Evolutionary conservation across 2,329 filamentous ascomycete genomes (phyloP).

Genomic region (Parasarocladium wereldwijsianum): DNA sequence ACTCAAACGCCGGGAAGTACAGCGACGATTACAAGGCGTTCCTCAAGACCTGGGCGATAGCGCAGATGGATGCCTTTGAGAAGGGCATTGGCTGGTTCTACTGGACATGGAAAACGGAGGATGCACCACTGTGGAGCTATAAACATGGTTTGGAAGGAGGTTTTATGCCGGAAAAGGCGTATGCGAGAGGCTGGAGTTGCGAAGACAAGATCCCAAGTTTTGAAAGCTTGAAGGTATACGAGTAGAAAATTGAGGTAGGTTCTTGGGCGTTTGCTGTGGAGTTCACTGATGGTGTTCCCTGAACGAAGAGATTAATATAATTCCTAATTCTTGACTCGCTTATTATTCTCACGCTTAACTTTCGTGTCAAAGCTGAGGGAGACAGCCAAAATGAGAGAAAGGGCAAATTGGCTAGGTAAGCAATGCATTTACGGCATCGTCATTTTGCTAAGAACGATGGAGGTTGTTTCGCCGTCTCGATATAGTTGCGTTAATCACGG

Average conservation of each 20-base stretch:
- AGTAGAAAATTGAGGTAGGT: background rate
- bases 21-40: conserved; percentile 49
- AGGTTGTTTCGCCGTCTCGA: too few relatives aligned
- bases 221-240: background rate
- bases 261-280: too few relatives aligned
- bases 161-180: conserved; percentile 45
- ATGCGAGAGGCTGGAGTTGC: conserved; percentile 15
- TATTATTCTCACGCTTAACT: too few relatives aligned
- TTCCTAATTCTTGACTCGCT: too few relatives aligned
- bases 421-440: too few relatives aligned
- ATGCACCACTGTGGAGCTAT: conserved; percentile 61
- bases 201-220: background rate
- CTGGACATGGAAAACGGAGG: conserved; percentile 69
- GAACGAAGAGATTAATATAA: too few relatives aligned
- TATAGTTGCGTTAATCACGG: too few relatives aligned
- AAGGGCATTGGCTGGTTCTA: conserved; percentile 68
- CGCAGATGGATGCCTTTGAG: conserved; percentile 64
- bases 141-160: conserved; percentile 43
- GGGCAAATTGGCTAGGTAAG: too few relatives aligned
- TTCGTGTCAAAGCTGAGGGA: too few relatives aligned
- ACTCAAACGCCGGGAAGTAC: conserved; percentile 47
- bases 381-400: too few relatives aligned
- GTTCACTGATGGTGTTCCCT: too few relatives aligned
- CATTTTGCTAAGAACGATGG: too few relatives aligned
- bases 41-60: conserved; percentile 55